A percentile compares a stretch with the other conserved stretches of the same genome.
Evolutionary conservation across 192 early-diverging fungal species (phyloP).

Genomic region (Spinellus fusiger): DNA sequence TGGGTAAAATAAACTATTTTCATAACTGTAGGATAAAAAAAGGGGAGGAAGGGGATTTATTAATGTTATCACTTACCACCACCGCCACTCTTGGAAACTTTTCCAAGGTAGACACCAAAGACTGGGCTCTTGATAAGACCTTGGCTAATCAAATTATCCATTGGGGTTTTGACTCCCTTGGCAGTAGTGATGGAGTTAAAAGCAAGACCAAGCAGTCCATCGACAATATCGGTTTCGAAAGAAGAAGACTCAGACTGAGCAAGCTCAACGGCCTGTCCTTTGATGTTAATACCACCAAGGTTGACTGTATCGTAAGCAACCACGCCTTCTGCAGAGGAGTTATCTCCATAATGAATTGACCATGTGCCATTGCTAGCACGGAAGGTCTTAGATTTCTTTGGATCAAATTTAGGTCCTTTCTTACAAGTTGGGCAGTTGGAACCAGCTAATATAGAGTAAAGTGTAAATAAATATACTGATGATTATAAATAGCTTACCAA

Average conservation of each 20-base stretch:
- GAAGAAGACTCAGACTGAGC: slow-evolving; percentile 52
- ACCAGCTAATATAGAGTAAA: slow-evolving; percentile 17
- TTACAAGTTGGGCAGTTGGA: slow-evolving; percentile 19
- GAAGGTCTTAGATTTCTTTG: slow-evolving; percentile 38
- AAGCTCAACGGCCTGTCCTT: slow-evolving; percentile 55
- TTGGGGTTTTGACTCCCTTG: slow-evolving; percentile 35
- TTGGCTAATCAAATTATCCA: slow-evolving; percentile 49
- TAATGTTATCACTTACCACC: slow-evolving; percentile 7
- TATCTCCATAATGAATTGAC: slow-evolving; percentile 61
- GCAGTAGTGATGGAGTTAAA: slow-evolving; percentile 36
- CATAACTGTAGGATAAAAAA: neutral
- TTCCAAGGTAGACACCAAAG: slow-evolving; percentile 53
- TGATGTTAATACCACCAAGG: slow-evolving; percentile 54
- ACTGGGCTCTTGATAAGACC: slow-evolving; percentile 45
- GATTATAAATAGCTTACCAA: slow-evolving; percentile 20
- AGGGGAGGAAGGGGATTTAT: too few species aligned
- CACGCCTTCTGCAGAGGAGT: slow-evolving; percentile 42
- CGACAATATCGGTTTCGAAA: slow-evolving; percentile 49
- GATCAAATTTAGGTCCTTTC: slow-evolving; percentile 26
- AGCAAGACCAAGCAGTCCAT: slow-evolving; percentile 57
- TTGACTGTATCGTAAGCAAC: slow-evolving; percentile 49
- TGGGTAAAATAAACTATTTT: neutral
- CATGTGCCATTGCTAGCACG: slow-evolving; percentile 50
- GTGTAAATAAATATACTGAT: slow-evolving; percentile 1
- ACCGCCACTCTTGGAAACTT: slow-evolving; percentile 28